phyloP scores from a whole-genome alignment of 176 grass and related monocot genomes.

The Cenchrus purpureus region DNA sequence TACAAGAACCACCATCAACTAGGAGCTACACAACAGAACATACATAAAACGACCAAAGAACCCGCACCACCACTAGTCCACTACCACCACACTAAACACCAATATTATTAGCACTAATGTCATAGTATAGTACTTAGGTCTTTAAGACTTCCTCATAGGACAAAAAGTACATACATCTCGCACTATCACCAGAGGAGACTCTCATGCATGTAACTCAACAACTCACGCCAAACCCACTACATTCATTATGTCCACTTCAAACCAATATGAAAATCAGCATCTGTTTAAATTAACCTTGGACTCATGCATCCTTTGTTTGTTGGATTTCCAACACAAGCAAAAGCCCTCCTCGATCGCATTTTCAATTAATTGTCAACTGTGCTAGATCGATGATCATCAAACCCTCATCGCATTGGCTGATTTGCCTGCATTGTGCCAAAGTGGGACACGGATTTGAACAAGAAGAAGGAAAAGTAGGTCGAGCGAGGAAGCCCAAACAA shows the following conservation, averaged over 20 bases:
- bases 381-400: neutral
- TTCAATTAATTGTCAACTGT: neutral
- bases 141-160: no score
- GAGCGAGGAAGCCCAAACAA: neutral
- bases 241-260: neutral
- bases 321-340: neutral
- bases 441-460: constrained; percentile 38
- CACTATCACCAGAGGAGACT: no score
- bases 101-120: no score
- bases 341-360: neutral
- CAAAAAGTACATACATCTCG: no score
- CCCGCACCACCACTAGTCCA: no score
- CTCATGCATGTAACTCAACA: neutral
- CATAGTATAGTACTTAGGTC: no score
- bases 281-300: neutral
- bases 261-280: neutral
- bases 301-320: neutral
- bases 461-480: neutral
- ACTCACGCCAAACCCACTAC: neutral
- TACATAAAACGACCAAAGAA: no score
- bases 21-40: no score
- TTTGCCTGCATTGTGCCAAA: constrained; percentile 25
- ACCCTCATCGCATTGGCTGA: neutral
- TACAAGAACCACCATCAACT: no score
- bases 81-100: no score